Base-by-base conservation (phyloP, 169 alveolate species). In the Plasmodium inui region DNA sequence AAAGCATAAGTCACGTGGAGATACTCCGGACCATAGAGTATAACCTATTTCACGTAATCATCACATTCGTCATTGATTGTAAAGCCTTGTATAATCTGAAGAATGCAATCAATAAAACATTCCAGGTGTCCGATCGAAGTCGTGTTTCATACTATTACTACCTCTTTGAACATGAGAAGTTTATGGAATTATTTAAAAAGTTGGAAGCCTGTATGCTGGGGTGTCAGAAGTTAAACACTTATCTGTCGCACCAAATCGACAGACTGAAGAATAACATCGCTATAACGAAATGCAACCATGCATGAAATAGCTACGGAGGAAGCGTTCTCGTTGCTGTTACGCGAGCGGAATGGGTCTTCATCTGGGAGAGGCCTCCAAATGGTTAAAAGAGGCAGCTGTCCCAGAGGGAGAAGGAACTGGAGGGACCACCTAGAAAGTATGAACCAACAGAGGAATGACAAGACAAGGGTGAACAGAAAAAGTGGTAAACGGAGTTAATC, bases 51-150 rank as follows among this genome's bases (percentile, higher is more conserved):
- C 76, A 82, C 71, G 72, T 82, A n/a, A 82, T 82, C 72, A 57
- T 82, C 71, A 82, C 90, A 6, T 82, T 82, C 32, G 55, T 82
- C 32, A 82, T 82, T 32, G 90, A 82, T 82, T 82, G 90, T 28
- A 82, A 82, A 82, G 90, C 90, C n/a, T 61, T 82, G 19, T 30
- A 53, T 26, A 82, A 82, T 57, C 90, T 82, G 10, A 82, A 82
- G 6, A 73, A 82, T 57, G 72, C 71, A 30, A 61, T 82, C 34
- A 53, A 46, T 17, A 82, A 22, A 28, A 82, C 90, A 32, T 53
- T 82, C 71, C 39, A 30, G 17, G 4, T 53, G 7, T 53, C 76
- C 34, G 53, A 82, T 57, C 12, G 44, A n/a, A 41, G 79, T 57
- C 41, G 32, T 9, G 80, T 82, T 7, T 46, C 76, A 3, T 26